Conservation (phyloP, 2,329 filamentous ascomycete species). For the Capronia epimyces region DNA sequence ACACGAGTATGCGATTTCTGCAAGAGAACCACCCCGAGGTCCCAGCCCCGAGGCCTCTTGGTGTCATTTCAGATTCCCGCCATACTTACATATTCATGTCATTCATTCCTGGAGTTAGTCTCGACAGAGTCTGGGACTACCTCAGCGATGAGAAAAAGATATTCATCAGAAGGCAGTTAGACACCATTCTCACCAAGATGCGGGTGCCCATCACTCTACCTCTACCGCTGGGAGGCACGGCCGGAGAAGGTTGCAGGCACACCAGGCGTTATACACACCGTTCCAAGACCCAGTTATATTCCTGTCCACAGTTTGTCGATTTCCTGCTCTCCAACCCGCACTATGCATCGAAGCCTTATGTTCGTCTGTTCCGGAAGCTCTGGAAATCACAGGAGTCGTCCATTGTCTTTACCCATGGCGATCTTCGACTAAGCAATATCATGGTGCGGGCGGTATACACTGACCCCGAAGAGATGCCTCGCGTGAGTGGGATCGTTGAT, state of each 20-base stretch:
- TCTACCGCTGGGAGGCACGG: not conserved
- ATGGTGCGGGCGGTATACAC: no score
- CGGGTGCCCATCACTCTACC: not conserved
- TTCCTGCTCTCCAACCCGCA: not conserved
- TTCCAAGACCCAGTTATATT: not conserved
- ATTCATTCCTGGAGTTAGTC: not conserved
- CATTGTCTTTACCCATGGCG: not conserved
- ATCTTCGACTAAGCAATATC: not conserved
- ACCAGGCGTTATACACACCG: not conserved
- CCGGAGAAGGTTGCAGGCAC: not conserved
- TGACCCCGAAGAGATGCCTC: no score
- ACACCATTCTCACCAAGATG: not conserved
- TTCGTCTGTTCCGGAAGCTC: not conserved
- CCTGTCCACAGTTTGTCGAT: not conserved
- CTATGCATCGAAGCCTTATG: not conserved
- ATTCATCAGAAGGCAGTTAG: not conserved
- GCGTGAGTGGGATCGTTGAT: no score
- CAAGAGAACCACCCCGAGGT: not conserved
- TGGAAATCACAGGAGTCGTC: not conserved
- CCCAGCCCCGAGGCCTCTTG: not conserved
- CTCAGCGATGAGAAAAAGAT: not conserved
- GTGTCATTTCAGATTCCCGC: not conserved
- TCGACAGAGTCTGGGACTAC: not conserved
- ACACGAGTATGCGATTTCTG: not conserved
- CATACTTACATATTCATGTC: not conserved